Percentiles rank a stretch among this genome's conserved stretches.
These are phyloP conservation scores for Citrus medica DNA, from an alignment of 345 rosid species.

Conservation along the genomic window DNA sequence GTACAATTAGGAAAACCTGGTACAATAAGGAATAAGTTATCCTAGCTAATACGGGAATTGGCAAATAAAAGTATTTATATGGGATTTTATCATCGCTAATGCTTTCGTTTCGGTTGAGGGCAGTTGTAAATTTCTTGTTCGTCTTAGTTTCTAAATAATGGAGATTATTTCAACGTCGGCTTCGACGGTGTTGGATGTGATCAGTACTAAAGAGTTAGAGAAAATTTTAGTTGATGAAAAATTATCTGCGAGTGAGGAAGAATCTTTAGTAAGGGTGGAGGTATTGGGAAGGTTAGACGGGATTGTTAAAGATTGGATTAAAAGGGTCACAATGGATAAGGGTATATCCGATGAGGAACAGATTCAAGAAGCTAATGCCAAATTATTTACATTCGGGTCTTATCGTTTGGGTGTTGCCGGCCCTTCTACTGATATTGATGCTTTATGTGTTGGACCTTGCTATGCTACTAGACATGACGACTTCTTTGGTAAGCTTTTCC, in stretches of 20 bases:
- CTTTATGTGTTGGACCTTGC: neutral
- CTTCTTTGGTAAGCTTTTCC: no score
- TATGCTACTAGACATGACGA: neutral
- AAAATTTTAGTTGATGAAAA: neutral
- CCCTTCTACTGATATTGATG: neutral
- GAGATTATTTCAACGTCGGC: no score
- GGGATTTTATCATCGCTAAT: no score
- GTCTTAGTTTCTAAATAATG: no score
- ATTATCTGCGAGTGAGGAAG: neutral
- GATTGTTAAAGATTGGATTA: neutral
- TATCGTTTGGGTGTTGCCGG: neutral
- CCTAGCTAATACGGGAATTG: no score
- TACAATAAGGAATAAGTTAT: no score
- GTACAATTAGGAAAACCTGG: no score
- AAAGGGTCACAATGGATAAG: neutral
- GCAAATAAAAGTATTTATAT: no score
- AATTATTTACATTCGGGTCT: neutral
- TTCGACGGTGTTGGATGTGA: no score
- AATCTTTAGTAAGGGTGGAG: neutral
- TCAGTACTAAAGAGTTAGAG: neutral
- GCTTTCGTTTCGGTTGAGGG: no score
- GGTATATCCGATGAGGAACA: neutral
- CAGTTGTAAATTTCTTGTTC: no score
- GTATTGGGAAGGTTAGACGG: neutral
- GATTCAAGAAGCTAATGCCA: neutral